phyloP scores from a whole-genome alignment of 139 green algal genomes.

The Desmodesmus armatus region DNA sequence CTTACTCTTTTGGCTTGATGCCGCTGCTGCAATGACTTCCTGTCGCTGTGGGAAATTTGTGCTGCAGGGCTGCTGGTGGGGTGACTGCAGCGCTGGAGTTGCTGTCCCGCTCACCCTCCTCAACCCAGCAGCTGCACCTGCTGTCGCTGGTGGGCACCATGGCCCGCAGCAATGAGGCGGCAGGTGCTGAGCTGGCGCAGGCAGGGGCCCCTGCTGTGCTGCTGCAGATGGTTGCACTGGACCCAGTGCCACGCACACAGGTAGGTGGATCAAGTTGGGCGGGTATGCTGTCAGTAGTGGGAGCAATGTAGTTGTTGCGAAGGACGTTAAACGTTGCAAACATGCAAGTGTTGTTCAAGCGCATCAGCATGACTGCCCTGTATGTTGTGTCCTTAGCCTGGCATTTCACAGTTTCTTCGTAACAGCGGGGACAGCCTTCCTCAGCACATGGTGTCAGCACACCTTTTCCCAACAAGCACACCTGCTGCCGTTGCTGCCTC shows the following conservation, averaged over 20 bases:
- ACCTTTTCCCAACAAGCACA: no score
- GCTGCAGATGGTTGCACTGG: constrained; percentile 1
- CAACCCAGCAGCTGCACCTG: constrained; percentile 24
- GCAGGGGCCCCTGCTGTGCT: constrained; percentile 5
- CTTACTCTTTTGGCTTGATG: background rate
- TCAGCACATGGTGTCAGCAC: no score
- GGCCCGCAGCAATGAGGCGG: background rate
- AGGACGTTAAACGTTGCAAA: no score
- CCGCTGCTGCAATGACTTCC: background rate
- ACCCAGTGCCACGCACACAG: constrained; percentile 33
- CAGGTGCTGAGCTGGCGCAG: background rate
- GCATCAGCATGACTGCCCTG: no score
- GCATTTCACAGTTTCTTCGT: no score
- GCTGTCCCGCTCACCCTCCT: background rate
- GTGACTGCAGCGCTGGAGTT: constrained; percentile 44
- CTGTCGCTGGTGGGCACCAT: background rate
- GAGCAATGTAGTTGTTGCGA: background rate
- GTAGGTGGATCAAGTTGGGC: background rate
- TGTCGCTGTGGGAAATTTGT: no score
- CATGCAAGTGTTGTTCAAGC: no score
- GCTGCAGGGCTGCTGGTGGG: constrained; percentile 45
- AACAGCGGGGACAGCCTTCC: no score
- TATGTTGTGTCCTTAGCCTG: no score
- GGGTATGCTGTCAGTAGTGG: no score
- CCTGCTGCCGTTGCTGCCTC: no score